Evolutionary conservation across 2,329 filamentous ascomycete species (phyloP).

Genomic region (Rachicladosporium sp.): DNA sequence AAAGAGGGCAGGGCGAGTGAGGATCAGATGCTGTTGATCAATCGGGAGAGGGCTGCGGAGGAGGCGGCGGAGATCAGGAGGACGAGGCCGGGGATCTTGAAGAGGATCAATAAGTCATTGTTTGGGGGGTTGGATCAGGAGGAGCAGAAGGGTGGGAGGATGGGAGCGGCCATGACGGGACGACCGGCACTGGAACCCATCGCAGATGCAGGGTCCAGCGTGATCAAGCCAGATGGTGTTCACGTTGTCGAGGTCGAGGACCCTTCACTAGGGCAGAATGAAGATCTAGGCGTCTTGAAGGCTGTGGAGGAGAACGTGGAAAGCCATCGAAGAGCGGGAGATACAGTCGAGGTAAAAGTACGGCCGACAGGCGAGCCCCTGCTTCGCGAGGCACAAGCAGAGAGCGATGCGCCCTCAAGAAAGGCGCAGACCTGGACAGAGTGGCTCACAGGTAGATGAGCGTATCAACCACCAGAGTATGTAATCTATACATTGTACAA

Average conservation of each 20-base stretch:
- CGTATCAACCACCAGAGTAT: too few relatives aligned
- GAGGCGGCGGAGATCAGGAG: conserved; percentile 36
- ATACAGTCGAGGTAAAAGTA: conserved; percentile 16
- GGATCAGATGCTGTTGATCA: conserved; percentile 40
- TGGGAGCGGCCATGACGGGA: conserved; percentile 16
- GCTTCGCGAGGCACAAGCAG: conserved; percentile 33
- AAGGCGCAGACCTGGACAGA: conserved; percentile 33
- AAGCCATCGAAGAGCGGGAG: conserved; percentile 15
- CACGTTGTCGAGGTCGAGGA: conserved; percentile 8
- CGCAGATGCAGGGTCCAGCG: too few relatives aligned
- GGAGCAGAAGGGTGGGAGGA: conserved; percentile 25
- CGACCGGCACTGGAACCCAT: conserved; percentile 4
- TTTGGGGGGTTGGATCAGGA: conserved; percentile 23
- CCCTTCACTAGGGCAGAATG: conserved; percentile 8
- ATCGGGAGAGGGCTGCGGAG: conserved; percentile 50
- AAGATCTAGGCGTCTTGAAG: conserved; percentile 19
- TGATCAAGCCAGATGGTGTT: too few relatives aligned
- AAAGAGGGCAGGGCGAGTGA: conserved; percentile 33
- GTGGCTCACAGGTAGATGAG: conserved; percentile 22
- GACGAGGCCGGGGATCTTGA: conserved; percentile 25
- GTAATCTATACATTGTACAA: too few relatives aligned
- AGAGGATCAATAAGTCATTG: conserved; percentile 21
- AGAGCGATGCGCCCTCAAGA: conserved; percentile 23
- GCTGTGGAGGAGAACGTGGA: conserved; percentile 23
- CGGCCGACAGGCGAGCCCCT: conserved; percentile 30